Conservation (phyloP, 2,329 filamentous ascomycete species). For the Lizonia empirigonia region DNA sequence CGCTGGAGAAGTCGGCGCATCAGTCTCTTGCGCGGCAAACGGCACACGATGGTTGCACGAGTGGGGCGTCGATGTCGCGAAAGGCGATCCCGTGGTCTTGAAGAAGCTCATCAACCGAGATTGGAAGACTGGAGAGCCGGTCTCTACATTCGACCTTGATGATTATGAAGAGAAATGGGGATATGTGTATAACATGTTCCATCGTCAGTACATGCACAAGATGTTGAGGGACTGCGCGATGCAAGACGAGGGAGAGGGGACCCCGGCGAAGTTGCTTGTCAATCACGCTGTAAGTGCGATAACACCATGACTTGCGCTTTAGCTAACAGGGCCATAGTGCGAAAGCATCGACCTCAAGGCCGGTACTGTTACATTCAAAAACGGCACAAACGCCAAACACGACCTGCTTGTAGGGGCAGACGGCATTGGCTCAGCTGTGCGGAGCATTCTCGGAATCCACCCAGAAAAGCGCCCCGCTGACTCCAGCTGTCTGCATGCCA, state of each 20-base stretch:
- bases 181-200: conserved; percentile 69
- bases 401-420: conserved; percentile 69
- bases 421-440: conserved; percentile 70
- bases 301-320: too few relatives aligned
- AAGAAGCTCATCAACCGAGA: conserved; percentile 71
- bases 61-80: conserved; percentile 68
- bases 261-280: conserved; percentile 59
- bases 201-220: conserved; percentile 70
- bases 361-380: conserved; percentile 49
- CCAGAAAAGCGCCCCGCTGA: conserved; percentile 65
- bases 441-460: conserved; percentile 66
- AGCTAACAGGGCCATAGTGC: conserved; percentile 41
- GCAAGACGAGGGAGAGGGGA: conserved; percentile 58
- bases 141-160: conserved; percentile 66
- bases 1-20: conserved; percentile 66
- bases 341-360: conserved; percentile 58
- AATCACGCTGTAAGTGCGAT: conserved; percentile 55
- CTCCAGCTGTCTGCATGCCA: conserved; percentile 68
- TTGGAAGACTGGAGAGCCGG: conserved; percentile 70
- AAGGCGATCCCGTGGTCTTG: conserved; percentile 69
- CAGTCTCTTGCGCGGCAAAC: conserved; percentile 65
- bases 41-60: conserved; percentile 72
- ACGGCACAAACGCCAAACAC: conserved; percentile 58
- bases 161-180: conserved; percentile 72
- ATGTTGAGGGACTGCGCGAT: conserved; percentile 68